phyloP scores from a whole-genome alignment of 164 flowering plant species.

The Tetracentron sinense region DNA sequence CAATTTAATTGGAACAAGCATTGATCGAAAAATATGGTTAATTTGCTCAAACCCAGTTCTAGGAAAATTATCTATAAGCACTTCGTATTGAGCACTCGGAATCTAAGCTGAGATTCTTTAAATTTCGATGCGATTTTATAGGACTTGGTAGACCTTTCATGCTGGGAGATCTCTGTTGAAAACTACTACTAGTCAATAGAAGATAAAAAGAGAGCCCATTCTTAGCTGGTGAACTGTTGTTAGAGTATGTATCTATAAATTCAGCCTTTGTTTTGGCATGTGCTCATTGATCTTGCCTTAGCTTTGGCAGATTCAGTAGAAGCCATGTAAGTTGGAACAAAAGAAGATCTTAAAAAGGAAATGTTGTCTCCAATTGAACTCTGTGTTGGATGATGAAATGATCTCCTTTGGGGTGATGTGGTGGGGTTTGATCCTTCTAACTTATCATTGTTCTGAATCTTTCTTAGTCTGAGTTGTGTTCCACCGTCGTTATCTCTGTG shows the following conservation, averaged over 20 bases:
- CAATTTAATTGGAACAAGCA: not conserved
- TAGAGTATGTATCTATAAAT: slow-evolving; percentile 27
- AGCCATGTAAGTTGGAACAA: slow-evolving; percentile 69
- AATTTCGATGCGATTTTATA: slow-evolving; percentile 17
- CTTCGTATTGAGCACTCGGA: slow-evolving; percentile 16
- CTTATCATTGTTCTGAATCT: slow-evolving; percentile 15
- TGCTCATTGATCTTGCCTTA: slow-evolving; percentile 64
- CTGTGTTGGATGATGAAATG: slow-evolving; percentile 29
- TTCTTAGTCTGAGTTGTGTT: slow-evolving; percentile 19
- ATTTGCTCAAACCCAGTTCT: not conserved
- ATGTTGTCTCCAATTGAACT: slow-evolving; percentile 26
- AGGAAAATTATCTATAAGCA: slow-evolving; percentile 14
- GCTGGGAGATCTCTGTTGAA: slow-evolving; percentile 26
- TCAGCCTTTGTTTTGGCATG: slow-evolving; percentile 54
- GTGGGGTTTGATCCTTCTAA: slow-evolving; percentile 28
- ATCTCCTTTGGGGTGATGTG: slow-evolving; percentile 25
- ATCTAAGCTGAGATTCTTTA: slow-evolving; percentile 23
- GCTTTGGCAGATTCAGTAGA: slow-evolving; percentile 74
- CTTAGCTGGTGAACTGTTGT: slow-evolving; percentile 30
- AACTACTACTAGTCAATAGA: slow-evolving; percentile 31
- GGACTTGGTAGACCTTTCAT: slow-evolving; percentile 21
- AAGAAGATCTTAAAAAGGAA: slow-evolving; percentile 39
- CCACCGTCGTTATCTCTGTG: slow-evolving; percentile 18
- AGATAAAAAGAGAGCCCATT: slow-evolving; percentile 32
- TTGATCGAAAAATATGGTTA: not conserved